A percentile compares a stretch with the other conserved stretches of the same genome.
These are phyloP conservation scores for Cryphonectria parasitica DNA, from an alignment of 2,329 filamentous ascomycete species.

Conservation along the genomic window DNA sequence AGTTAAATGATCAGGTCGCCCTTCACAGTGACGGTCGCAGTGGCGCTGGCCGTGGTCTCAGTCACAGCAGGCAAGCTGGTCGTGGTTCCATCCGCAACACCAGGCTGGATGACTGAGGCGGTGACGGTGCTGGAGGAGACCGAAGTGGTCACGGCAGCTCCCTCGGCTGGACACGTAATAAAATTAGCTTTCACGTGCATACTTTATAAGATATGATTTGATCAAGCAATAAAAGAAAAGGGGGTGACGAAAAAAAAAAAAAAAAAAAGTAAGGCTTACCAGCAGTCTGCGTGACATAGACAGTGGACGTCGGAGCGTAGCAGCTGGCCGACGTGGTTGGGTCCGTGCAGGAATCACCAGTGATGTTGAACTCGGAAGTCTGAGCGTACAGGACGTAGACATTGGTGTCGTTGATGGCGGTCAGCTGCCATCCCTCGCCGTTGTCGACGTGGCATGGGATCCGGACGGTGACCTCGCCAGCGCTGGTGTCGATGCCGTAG, in stretches of 20 bases:
- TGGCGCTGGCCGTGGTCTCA: conserved; percentile 3
- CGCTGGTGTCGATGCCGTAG: conserved; percentile 19
- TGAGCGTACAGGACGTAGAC: conserved; percentile 29
- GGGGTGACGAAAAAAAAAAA: too few relatives aligned
- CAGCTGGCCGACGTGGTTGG: conserved; percentile 9
- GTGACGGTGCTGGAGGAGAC: conserved; percentile 12
- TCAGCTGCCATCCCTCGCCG: conserved; percentile 23
- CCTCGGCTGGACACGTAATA: not conserved
- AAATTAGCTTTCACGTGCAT: not conserved
- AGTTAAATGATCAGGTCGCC: not conserved
- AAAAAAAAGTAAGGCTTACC: not conserved
- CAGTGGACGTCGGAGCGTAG: conserved; percentile 17
- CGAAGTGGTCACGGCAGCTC: not conserved
- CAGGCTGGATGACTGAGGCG: conserved; percentile 17
- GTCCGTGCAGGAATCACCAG: conserved; percentile 21
- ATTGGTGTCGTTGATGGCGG: conserved; percentile 26
- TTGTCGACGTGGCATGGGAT: conserved; percentile 23
- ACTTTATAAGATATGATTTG: too few relatives aligned
- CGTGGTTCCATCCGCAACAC: conserved; percentile 12
- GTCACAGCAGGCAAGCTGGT: conserved; percentile 12
- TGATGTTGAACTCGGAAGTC: conserved; percentile 22
- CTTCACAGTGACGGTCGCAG: not conserved
- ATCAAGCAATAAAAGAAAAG: too few relatives aligned
- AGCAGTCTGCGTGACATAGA: conserved; percentile 19
- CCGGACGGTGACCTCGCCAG: conserved; percentile 1